Conservation (phyloP, 2,329 filamentous ascomycete species). For the Fusarium transvaalense region DNA sequence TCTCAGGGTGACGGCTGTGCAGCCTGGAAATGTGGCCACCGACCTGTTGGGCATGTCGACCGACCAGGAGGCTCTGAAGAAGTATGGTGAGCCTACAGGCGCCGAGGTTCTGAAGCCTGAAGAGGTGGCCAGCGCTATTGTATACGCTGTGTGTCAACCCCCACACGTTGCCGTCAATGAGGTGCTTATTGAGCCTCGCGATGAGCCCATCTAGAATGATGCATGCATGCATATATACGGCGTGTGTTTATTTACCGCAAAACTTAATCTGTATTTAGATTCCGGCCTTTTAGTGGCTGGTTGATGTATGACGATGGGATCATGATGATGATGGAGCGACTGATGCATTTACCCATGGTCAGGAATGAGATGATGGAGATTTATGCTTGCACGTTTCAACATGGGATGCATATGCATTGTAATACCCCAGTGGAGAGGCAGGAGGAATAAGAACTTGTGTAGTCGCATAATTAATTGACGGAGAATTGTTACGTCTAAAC, state of each 20-base stretch:
- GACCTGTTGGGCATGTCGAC: conserved; percentile 81
- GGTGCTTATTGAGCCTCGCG: conserved; percentile 80
- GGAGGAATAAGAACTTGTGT: not conserved
- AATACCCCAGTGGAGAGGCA: conserved; percentile 17
- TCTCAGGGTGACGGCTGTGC: conserved; percentile 78
- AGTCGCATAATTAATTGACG: conserved; percentile 15
- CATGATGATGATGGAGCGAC: conserved; percentile 44
- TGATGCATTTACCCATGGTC: conserved; percentile 30
- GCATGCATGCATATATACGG: not conserved
- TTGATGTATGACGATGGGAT: conserved; percentile 30
- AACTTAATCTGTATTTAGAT: conserved; percentile 32
- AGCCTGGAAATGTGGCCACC: conserved; percentile 82
- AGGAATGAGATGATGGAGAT: conserved; percentile 24
- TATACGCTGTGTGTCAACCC: conserved; percentile 81
- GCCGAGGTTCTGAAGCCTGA: conserved; percentile 80
- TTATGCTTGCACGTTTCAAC: conserved; percentile 41
- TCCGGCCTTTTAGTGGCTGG: conserved; percentile 23
- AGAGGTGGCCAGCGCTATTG: conserved; percentile 78
- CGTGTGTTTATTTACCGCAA: conserved; percentile 7
- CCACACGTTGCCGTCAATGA: conserved; percentile 84
- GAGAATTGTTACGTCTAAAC: conserved; percentile 11
- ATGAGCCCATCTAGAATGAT: conserved; percentile 73
- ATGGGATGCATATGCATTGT: conserved; percentile 30
- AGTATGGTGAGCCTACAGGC: conserved; percentile 80
- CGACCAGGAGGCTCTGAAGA: conserved; percentile 80